phyloP scores from a whole-genome alignment of 352 stramenopile genomes.

The Globisporangium takayamanum region DNA sequence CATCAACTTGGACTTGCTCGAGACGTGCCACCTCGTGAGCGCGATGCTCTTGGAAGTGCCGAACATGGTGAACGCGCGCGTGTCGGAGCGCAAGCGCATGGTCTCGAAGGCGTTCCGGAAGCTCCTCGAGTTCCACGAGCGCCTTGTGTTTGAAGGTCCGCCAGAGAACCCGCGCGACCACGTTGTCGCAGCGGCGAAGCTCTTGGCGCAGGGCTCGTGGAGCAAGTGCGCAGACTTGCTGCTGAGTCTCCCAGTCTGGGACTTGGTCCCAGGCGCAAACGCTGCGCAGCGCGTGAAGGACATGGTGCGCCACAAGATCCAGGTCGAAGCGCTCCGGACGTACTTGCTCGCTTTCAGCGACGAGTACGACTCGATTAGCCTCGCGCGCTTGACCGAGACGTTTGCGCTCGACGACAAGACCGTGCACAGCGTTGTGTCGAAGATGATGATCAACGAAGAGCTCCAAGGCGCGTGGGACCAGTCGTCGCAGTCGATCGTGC shows the following conservation, averaged over 20 bases:
- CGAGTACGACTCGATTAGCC: conserved; percentile 95
- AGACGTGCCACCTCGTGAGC: conserved; percentile 96
- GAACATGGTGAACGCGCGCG: conserved; percentile 91
- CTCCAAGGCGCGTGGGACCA: conserved; percentile 97
- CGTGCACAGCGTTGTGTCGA: conserved; percentile 96
- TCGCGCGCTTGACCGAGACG: conserved; percentile 94
- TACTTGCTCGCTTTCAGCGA: conserved; percentile 95
- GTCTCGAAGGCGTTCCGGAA: conserved; percentile 96
- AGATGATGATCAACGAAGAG: conserved; percentile 99
- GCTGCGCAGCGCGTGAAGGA: conserved; percentile 76
- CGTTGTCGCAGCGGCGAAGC: conserved; percentile 94
- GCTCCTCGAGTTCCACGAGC: conserved; percentile 85
- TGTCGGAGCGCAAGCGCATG: conserved; percentile 79
- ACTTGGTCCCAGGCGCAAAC: conserved; percentile 90
- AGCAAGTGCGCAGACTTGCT: conserved; percentile 87
- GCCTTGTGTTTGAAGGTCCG: conserved; percentile 94
- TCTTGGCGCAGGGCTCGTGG: conserved; percentile 95
- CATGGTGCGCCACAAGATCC: conserved; percentile 93
- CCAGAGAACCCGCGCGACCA: conserved; percentile 97
- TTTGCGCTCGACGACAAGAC: conserved; percentile 96
- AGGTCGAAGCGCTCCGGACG: conserved; percentile 94
- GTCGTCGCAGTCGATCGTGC: conserved; percentile 94
- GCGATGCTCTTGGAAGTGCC: conserved; percentile 99
- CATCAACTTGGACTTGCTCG: conserved; percentile 98
- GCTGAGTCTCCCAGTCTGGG: conserved; percentile 91